Conservation (phyloP, 179 eudicot species). For the Drosera spatulata region DNA sequence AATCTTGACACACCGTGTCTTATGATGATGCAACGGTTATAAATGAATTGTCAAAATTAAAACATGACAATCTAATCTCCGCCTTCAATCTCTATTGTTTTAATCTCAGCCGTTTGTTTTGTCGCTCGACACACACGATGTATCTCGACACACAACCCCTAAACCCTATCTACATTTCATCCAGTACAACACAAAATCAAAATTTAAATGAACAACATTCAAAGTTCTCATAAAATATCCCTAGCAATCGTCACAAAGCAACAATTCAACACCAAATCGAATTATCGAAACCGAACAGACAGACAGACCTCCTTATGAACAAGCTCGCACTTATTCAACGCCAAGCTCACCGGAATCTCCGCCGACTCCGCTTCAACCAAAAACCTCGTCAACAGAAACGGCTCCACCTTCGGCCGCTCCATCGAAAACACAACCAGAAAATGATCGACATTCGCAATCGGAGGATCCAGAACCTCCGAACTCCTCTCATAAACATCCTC, state of each 20-base stretch:
- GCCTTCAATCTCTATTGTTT: no score
- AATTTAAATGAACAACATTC: background rate
- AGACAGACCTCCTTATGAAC: conserved; percentile 48
- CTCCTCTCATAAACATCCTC: conserved; percentile 66
- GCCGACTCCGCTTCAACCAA: conserved; percentile 85
- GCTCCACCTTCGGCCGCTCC: conserved; percentile 74
- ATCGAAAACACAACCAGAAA: conserved; percentile 66
- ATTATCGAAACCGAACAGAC: background rate
- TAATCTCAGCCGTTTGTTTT: no score
- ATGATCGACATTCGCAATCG: conserved; percentile 90
- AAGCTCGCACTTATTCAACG: conserved; percentile 79
- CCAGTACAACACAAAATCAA: background rate
- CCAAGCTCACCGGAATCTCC: conserved; percentile 65
- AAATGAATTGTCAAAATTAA: no score
- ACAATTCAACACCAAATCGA: no score
- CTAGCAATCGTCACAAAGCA: no score
- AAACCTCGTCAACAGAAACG: conserved; percentile 65
- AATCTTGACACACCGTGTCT: no score
- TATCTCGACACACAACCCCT: no score
- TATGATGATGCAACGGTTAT: no score
- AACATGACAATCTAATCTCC: no score
- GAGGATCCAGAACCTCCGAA: conserved; percentile 69
- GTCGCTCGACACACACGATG: no score
- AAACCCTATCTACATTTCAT: no score
- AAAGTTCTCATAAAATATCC: no score